Evolutionary conservation across 805 yeast genomes (phyloP).

Genomic region (Candida maesae): DNA sequence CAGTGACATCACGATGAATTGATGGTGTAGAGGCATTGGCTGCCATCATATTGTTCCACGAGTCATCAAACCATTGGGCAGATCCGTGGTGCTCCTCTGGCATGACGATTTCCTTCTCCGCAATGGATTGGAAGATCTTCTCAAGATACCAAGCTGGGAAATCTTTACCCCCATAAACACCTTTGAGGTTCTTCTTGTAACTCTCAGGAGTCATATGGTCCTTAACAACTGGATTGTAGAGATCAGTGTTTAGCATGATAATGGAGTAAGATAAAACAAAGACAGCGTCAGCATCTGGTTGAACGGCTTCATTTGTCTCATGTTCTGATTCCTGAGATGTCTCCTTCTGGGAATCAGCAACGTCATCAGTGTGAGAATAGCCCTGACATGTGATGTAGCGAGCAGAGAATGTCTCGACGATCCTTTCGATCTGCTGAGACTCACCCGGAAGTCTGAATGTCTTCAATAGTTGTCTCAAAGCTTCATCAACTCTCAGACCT

Average conservation of each 20-base stretch:
- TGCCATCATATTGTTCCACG: constrained; percentile 68
- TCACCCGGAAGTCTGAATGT: constrained; percentile 95
- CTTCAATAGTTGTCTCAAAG: constrained; percentile 74
- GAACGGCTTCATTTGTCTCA: constrained; percentile 45
- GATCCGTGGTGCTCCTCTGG: constrained; percentile 97
- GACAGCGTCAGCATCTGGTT: constrained; percentile 81
- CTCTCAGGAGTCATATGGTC: constrained; percentile 86
- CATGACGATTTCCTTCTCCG: constrained; percentile 87
- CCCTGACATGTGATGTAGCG: constrained; percentile 68
- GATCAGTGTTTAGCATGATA: constrained; percentile 91
- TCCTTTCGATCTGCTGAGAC: constrained; percentile 92
- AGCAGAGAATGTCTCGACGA: constrained; percentile 81
- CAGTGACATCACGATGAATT: constrained; percentile 20
- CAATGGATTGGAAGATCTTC: constrained; percentile 75
- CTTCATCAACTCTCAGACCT: constrained; percentile 87
- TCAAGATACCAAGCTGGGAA: constrained; percentile 84
- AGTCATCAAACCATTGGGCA: constrained; percentile 86
- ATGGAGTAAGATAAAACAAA: constrained; percentile 88
- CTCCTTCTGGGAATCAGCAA: too few species aligned
- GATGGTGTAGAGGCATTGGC: constrained; percentile 34
- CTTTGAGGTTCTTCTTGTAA: constrained; percentile 74
- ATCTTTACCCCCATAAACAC: constrained; percentile 71
- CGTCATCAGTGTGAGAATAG: too few species aligned
- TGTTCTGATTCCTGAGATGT: not conserved
- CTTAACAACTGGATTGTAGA: constrained; percentile 89